Conservation (phyloP, 495 filamentous ascomycete species). For the Talaromyces borbonicus region DNA sequence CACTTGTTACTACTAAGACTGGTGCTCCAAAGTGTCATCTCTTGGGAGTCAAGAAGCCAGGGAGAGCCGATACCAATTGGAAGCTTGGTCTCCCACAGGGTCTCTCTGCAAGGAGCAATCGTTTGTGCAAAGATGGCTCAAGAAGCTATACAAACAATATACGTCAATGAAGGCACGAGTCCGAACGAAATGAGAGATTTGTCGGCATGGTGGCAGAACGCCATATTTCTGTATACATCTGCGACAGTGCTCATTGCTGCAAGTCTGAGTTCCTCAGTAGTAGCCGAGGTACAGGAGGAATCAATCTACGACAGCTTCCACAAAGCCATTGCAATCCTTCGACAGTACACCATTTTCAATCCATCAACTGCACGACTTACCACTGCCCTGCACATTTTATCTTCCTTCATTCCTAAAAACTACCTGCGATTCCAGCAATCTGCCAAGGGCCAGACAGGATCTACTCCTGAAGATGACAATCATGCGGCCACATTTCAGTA, state of each 20-base stretch:
- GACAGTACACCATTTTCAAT: slow-evolving; percentile 27
- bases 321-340: slow-evolving; percentile 23
- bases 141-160: slow-evolving; percentile 26
- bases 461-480: background rate
- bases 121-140: slow-evolving; percentile 30
- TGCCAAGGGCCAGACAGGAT: background rate
- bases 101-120: slow-evolving; percentile 28
- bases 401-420: background rate
- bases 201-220: slow-evolving; percentile 33
- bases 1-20: background rate
- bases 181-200: slow-evolving; percentile 25
- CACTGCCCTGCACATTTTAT: background rate
- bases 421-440: background rate
- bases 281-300: slow-evolving; percentile 19
- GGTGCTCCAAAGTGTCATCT: background rate
- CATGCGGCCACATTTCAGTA: background rate
- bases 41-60: background rate
- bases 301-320: slow-evolving; percentile 24
- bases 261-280: slow-evolving; percentile 21
- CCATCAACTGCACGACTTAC: slow-evolving; percentile 20
- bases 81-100: slow-evolving; percentile 22
- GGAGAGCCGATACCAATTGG: background rate
- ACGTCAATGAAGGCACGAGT: slow-evolving; percentile 17
- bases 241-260: slow-evolving; percentile 30
- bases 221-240: slow-evolving; percentile 28